Conservation (phyloP, 805 yeast species). For the Myxozyma sirexii region DNA sequence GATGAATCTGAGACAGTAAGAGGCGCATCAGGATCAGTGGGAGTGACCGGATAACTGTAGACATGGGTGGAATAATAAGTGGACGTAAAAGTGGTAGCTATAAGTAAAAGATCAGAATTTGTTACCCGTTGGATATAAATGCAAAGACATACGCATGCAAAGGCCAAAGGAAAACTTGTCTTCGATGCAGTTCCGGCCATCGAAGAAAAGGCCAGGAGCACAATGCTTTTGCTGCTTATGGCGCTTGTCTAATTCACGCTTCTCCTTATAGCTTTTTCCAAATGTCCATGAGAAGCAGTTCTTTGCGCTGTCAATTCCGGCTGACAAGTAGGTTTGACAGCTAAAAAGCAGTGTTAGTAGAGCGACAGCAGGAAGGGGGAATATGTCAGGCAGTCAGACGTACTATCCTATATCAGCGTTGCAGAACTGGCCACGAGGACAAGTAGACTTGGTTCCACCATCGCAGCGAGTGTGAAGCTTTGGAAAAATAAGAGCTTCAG, state of each 20-base stretch:
- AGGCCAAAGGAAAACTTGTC: not conserved
- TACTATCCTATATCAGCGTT: constrained; percentile 1
- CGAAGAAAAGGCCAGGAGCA: not conserved
- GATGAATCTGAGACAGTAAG: not conserved
- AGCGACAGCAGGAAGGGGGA: not conserved
- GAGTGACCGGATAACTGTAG: not conserved
- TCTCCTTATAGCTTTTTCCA: not conserved
- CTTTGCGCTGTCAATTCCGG: not conserved
- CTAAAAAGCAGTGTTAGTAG: not conserved
- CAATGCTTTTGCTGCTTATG: not conserved
- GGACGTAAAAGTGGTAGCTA: not conserved
- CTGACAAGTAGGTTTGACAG: not conserved
- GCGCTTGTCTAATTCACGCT: not conserved
- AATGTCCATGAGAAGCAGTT: not conserved
- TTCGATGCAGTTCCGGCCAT: not conserved
- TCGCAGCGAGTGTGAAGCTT: constrained; percentile 5
- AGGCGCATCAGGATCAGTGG: not conserved
- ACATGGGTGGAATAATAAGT: not conserved
- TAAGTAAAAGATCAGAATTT: not conserved
- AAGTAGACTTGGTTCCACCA: not conserved
- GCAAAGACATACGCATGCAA: not conserved
- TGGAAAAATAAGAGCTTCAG: constrained; percentile 16
- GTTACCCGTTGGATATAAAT: not conserved
- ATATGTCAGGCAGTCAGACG: not conserved
- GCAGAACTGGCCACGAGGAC: constrained; percentile 24